Conservation (phyloP, 2,329 filamentous ascomycete species). For the Blastomyces percursus region DNA sequence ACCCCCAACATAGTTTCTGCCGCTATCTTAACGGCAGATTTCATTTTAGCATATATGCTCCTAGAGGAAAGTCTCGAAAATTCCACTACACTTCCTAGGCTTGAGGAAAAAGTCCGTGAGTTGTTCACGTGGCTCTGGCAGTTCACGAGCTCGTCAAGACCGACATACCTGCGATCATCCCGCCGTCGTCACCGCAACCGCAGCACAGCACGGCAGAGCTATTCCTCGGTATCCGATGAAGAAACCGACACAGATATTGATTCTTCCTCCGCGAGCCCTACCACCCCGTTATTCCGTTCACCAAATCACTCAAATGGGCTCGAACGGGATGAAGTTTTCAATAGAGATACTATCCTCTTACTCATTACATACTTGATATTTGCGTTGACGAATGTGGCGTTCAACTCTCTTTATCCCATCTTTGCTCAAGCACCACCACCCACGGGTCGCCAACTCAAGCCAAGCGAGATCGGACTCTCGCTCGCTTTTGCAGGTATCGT, state of each 20-base stretch:
- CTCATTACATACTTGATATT: constrained; percentile 84
- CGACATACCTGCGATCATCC: constrained; percentile 45
- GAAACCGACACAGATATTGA: constrained; percentile 37
- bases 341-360: constrained; percentile 69
- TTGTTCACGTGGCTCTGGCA: constrained; percentile 61
- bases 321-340: constrained; percentile 53
- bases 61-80: constrained; percentile 77
- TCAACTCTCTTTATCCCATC: constrained; percentile 89
- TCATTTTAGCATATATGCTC: constrained; percentile 64
- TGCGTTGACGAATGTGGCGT: constrained; percentile 86
- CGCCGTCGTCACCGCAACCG: constrained; percentile 20
- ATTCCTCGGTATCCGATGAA: constrained; percentile 25
- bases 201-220: constrained; percentile 14
- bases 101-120: constrained; percentile 47
- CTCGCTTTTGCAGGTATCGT: constrained; percentile 73
- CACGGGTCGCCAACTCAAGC: constrained; percentile 62
- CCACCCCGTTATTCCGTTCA: constrained; percentile 24
- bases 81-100: constrained; percentile 48
- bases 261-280: constrained; percentile 30
- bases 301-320: constrained; percentile 40
- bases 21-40: constrained; percentile 57
- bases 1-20: constrained; percentile 73
- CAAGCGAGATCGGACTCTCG: constrained; percentile 72
- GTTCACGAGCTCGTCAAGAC: constrained; percentile 48
- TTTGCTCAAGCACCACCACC: constrained; percentile 69